Conservation (phyloP, 2,329 filamentous ascomycete species). For the Xylariaceae sp. region DNA sequence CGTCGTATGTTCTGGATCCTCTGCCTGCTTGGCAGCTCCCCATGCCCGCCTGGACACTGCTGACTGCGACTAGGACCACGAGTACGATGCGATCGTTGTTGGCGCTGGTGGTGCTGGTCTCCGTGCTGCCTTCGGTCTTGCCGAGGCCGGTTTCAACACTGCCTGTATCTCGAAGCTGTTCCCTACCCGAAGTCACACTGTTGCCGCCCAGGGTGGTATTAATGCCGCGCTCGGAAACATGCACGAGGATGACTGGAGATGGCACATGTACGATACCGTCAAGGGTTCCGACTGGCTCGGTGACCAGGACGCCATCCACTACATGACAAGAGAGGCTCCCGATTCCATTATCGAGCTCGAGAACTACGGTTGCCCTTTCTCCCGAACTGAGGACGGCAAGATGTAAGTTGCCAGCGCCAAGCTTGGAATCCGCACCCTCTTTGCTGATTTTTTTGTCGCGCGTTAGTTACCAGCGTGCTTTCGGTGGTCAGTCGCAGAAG, state of each 20-base stretch:
- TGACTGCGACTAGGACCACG: slow-evolving; percentile 65
- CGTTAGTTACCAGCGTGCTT: slow-evolving; percentile 85
- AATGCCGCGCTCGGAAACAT: slow-evolving; percentile 89
- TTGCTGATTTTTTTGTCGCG: slow-evolving; percentile 23
- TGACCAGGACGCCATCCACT: slow-evolving; percentile 96
- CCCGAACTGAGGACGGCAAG: slow-evolving; percentile 89
- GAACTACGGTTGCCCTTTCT: slow-evolving; percentile 96
- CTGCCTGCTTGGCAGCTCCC: neutral
- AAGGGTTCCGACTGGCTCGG: slow-evolving; percentile 97
- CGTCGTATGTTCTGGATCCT: slow-evolving; percentile 58
- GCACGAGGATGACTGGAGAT: slow-evolving; percentile 98
- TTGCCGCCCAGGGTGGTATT: slow-evolving; percentile 78
- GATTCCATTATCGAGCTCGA: slow-evolving; percentile 90
- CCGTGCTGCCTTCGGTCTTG: slow-evolving; percentile 77
- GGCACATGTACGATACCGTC: slow-evolving; percentile 99
- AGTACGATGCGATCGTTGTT: slow-evolving; percentile 96
- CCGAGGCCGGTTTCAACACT: slow-evolving; percentile 84
- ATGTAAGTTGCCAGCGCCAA: slow-evolving; percentile 49
- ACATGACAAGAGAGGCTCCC: slow-evolving; percentile 95
- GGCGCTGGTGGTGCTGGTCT: slow-evolving; percentile 78
- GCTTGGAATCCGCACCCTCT: neutral
- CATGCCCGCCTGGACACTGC: slow-evolving; percentile 13
- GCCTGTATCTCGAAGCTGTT: slow-evolving; percentile 85
- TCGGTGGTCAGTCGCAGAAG: slow-evolving; percentile 94
- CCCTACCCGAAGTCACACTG: slow-evolving; percentile 79